Evolutionary conservation across 495 filamentous ascomycete species (phyloP), one percentile per base, ranked within the genome.

Genomic region (Hyaloscypha bicolor): DNA sequence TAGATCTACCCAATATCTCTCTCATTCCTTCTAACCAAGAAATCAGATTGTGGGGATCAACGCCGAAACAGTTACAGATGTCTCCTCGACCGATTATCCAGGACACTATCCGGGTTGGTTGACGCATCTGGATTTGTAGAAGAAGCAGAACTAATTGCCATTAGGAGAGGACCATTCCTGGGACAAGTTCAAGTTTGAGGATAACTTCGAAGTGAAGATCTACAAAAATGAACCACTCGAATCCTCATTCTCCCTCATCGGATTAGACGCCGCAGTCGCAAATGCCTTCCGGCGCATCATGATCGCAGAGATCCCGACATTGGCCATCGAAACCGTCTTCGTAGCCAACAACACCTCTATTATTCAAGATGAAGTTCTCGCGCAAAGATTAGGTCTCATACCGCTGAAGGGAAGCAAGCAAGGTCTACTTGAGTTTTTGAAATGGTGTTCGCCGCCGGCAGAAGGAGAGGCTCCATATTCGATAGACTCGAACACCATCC

Each of bases 241-340:
- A 72, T 77, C 90, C 65, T 88, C 89, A 39, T 98, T 98, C 82
- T 97, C 93, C 25, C 86, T 98, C 70, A 88, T 96, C 75, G 93
- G 93, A 73, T 77, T 94, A 69, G 94, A 99, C 74, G 94, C 96
- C 70, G 86, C 91, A 63, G 90, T 99, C 74, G 93, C 96, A 70
- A 99, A 99, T 78, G 96, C 96, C 73, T 97, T 98, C 84, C 95
- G 96, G 70, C 92, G 96, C 56, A 98, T 99, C 73, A 85, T 98
- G 67, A 90, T 99, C 79, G 90, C 95, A 63, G 96, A 99, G 78
- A 90, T 99, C 45, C 93, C 94, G 25, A 93, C 91, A 4, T 83
- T 99, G 55, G 96, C 96, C 69, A 94, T 99, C 73, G 96, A 98
- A 79, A 85, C 82, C 51, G 92, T 96, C 75, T 98, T 90, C 80